phyloP scores from a whole-genome alignment of 192 early-diverging fungal genomes.

The Backusella westeae region DNA sequence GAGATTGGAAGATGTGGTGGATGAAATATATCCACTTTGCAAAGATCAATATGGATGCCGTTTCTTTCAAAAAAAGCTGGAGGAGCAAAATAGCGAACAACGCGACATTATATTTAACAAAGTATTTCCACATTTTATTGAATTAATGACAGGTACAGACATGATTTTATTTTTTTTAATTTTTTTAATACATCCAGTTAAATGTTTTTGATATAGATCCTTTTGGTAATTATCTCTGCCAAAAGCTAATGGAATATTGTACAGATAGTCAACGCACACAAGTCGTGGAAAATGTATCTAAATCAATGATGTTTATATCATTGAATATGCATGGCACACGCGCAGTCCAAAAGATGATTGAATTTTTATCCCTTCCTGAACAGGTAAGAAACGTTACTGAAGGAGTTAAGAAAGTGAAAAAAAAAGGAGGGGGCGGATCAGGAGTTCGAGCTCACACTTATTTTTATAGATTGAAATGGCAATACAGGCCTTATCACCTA shows the following conservation, averaged over 20 bases:
- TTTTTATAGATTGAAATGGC: conserved; percentile 55
- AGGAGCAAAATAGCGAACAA: conserved; percentile 66
- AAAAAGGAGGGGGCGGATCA: not conserved
- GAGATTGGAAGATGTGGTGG: conserved; percentile 66
- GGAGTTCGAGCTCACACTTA: not conserved
- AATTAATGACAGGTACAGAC: conserved; percentile 71
- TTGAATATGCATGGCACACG: conserved; percentile 92
- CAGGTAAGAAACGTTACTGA: conserved; percentile 36
- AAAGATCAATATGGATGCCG: conserved; percentile 90
- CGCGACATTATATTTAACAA: conserved; percentile 70
- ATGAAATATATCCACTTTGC: conserved; percentile 72
- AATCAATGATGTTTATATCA: conserved; percentile 75
- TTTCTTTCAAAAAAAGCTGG: conserved; percentile 82
- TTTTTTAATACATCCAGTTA: not conserved
- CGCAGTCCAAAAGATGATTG: conserved; percentile 89
- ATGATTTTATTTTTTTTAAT: not conserved
- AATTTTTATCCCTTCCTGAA: conserved; percentile 63
- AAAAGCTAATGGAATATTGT: conserved; percentile 82
- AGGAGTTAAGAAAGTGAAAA: not conserved
- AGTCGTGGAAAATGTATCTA: conserved; percentile 68
- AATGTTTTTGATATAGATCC: conserved; percentile 53
- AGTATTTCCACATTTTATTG: conserved; percentile 67
- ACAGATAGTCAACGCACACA: conserved; percentile 70
- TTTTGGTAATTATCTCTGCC: conserved; percentile 91
- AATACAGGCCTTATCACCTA: conserved; percentile 61